Base-by-base conservation (phyloP, 768 basidiomycete genomes). In the Lactifluus subvellereus region DNA sequence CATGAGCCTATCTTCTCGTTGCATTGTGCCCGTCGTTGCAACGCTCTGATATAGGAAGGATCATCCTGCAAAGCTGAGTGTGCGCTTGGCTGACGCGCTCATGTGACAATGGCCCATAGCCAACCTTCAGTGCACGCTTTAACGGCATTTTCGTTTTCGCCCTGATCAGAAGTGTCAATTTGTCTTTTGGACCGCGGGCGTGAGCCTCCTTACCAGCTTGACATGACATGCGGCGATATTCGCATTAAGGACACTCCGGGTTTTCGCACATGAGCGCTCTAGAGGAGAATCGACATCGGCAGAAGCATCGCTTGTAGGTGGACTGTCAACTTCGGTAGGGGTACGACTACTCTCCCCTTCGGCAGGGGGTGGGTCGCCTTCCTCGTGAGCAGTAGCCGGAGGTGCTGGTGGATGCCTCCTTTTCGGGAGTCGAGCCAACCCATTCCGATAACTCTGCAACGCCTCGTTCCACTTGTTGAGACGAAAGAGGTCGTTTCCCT, bases 211-310 rank as follows among this genome's bases (percentile, higher is more conserved):
- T 69, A 91, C 93, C 73, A 91, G 73, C 69, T 91, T 91, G 6
- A 90, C 79, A 71, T 86, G 78, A 69, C 93, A 95, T 56, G 94
- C 94, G 0, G 82, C 94, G 43, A 96, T 85, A 71, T 98, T 98
- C n/a, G 89, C 87, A 71, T 89, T 82, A 67, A 95, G 72, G 16
- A 91, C 78, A 35, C 92, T 85, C 57, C 91, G 81, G 30, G 81
- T 78, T 69, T 84, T 85, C 13, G 77, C 75, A 66, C 78, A 82
- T 56, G 84, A 77, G 42, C 67, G 47, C 42, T 84, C 78, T n/a
- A 80, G 62, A 37, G 72, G 74, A 14, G 71, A 40, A 22, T 67
- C 22, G 75, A 69, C 38, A 48, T 50, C 22, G 65, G 37, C 61
- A 70, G 62, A 40, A 61, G 55, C 58, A 66, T 43, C 54, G n/a